Percentiles rank a stretch among this genome's conserved stretches.
phyloP scores from a whole-genome alignment of 1,284 basidiomycete species.

The Sanghuangporus weigelae region DNA sequence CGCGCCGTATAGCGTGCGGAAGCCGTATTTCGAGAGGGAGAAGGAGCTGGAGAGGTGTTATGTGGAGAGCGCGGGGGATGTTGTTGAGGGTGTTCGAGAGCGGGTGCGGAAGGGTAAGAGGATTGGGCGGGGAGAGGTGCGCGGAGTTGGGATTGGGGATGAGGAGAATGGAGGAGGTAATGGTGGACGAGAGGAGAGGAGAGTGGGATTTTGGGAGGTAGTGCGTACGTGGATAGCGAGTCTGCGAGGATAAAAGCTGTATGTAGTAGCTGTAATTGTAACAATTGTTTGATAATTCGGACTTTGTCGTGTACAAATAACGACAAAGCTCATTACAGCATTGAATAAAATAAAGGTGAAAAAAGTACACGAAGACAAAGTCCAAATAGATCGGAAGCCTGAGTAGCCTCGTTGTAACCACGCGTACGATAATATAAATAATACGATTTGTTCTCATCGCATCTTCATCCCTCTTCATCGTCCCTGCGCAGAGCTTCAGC shows the following conservation, averaged over 20 bases:
- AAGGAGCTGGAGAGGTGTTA: slow-evolving; percentile 58
- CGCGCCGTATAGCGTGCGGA: slow-evolving; percentile 70
- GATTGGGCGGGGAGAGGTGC: neutral
- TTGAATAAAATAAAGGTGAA: no score
- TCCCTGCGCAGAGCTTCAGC: neutral
- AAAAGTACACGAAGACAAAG: no score
- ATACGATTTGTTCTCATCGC: neutral
- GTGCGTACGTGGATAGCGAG: slow-evolving; percentile 25
- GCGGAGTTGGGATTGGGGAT: neutral
- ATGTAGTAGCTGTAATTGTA: neutral
- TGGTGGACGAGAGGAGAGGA: neutral
- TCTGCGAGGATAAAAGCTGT: slow-evolving; percentile 4
- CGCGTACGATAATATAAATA: neutral
- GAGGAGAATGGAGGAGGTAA: neutral
- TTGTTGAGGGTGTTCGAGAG: slow-evolving; percentile 40
- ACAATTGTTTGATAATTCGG: neutral
- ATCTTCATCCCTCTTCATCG: neutral
- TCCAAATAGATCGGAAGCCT: no score
- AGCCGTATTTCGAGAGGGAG: slow-evolving; percentile 50
- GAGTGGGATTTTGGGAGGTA: slow-evolving; percentile 22
- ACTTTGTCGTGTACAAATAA: neutral
- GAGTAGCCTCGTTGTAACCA: neutral
- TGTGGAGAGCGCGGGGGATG: slow-evolving; percentile 46
- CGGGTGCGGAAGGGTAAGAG: slow-evolving; percentile 19
- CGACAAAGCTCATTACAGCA: neutral